Conservation (phyloP, 345 rosid species). For the Kernera saxatilis region DNA sequence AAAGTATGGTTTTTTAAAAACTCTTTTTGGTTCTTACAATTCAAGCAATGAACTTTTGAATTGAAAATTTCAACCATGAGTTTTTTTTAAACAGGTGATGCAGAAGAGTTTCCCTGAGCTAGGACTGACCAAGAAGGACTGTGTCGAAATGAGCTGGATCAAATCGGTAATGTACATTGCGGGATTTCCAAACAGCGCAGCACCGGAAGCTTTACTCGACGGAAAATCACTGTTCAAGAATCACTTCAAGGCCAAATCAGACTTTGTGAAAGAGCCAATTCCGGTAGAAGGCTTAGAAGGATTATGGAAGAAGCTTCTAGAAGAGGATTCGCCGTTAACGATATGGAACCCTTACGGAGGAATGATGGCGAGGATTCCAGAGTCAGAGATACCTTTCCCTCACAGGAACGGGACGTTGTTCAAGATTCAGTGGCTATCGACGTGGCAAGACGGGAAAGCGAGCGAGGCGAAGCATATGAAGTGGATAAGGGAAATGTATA, state of each 20-base stretch:
- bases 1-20: neutral
- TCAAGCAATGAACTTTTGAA: neutral
- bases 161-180: constrained; percentile 58
- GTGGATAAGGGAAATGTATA: constrained; percentile 32
- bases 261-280: constrained; percentile 48
- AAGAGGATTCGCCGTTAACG: constrained; percentile 19
- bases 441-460: constrained; percentile 26
- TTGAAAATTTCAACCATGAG: constrained; percentile 1
- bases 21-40: neutral
- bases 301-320: constrained; percentile 20
- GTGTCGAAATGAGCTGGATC: constrained; percentile 57
- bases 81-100: constrained; percentile 33
- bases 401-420: constrained; percentile 30
- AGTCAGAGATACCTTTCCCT: constrained; percentile 33
- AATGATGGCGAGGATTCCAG: constrained; percentile 27
- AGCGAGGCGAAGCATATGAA: constrained; percentile 21
- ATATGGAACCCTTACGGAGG: constrained; percentile 37
- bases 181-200: constrained; percentile 39
- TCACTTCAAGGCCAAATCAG: constrained; percentile 66
- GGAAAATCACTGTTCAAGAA: constrained; percentile 51
- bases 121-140: constrained; percentile 47
- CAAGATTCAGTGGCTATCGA: constrained; percentile 29
- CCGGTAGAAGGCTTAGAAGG: constrained; percentile 28
- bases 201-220: constrained; percentile 45
- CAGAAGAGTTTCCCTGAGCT: constrained; percentile 54